A percentile compares a stretch with the other conserved stretches of the same genome.
Conservation (phyloP, 805 yeast species). For the Metschnikowia baotianmanensis region DNA sequence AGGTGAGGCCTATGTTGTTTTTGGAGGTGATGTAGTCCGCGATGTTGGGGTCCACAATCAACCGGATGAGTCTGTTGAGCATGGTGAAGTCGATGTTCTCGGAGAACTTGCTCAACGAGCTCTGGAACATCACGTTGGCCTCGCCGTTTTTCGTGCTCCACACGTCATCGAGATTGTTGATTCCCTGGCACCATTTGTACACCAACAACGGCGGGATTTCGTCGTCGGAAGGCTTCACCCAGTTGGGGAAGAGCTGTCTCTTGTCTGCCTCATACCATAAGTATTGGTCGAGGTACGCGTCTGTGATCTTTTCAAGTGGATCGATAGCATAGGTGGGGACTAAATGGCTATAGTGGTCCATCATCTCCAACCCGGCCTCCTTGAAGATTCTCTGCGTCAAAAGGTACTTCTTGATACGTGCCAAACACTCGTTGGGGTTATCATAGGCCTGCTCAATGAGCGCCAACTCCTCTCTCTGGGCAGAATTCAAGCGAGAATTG, state of each 20-base stretch:
- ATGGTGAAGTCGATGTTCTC: constrained; percentile 89
- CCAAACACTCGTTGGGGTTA: constrained; percentile 90
- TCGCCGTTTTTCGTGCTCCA: constrained; percentile 81
- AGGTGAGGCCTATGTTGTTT: constrained; percentile 76
- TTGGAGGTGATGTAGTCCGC: constrained; percentile 95
- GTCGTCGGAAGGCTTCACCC: constrained; percentile 94
- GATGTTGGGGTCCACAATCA: constrained; percentile 82
- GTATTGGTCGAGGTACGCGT: constrained; percentile 93
- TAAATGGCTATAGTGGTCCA: constrained; percentile 82
- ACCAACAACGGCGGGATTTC: constrained; percentile 91
- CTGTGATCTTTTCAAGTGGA: constrained; percentile 92
- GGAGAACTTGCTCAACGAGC: constrained; percentile 63
- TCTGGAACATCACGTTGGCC: constrained; percentile 80
- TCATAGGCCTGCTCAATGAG: constrained; percentile 95
- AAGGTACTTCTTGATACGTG: constrained; percentile 76
- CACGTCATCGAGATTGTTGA: constrained; percentile 71
- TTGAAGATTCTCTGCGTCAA: constrained; percentile 90
- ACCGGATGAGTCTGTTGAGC: constrained; percentile 72
- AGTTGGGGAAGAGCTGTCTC: constrained; percentile 83
- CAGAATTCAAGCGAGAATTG: constrained; percentile 71
- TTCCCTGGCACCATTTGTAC: constrained; percentile 92
- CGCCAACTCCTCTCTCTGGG: constrained; percentile 90
- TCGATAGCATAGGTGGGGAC: constrained; percentile 86
- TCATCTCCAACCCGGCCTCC: constrained; percentile 83
- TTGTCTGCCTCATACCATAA: constrained; percentile 94